These are phyloP conservation scores for Darksidea phi DNA, from an alignment of 495 filamentous ascomycete genomes.

Conservation along the genomic window DNA sequence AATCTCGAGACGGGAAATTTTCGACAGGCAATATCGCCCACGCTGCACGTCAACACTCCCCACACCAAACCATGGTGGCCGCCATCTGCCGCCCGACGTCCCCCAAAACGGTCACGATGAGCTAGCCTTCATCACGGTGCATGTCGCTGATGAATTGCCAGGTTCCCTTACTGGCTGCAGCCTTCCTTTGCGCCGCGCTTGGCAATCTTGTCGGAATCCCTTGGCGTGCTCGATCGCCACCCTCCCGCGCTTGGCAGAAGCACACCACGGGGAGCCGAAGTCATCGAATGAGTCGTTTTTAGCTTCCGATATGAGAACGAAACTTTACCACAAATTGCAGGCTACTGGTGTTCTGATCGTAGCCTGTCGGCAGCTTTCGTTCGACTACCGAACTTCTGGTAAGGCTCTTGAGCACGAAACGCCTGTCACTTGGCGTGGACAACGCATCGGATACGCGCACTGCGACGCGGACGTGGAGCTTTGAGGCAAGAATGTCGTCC, in stretches of 20 bases:
- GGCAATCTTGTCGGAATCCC: conserved; percentile 15
- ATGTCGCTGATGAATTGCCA: background rate
- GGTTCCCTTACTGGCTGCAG: background rate
- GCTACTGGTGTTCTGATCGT: background rate
- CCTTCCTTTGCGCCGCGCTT: conserved; percentile 22
- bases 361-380: background rate
- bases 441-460: conserved; percentile 12
- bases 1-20: background rate
- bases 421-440: conserved; percentile 12
- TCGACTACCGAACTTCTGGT: background rate
- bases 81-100: background rate
- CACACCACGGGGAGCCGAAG: background rate
- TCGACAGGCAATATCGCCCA: conserved; percentile 13
- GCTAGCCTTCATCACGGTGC: conserved; percentile 4
- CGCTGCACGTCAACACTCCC: conserved; percentile 16
- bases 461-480: conserved; percentile 1
- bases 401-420: conserved; percentile 1
- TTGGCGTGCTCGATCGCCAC: conserved; percentile 10
- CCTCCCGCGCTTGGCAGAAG: conserved; percentile 27
- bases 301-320: background rate
- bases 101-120: background rate
- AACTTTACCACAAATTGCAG: background rate
- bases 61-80: background rate
- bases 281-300: background rate
- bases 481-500: too few relatives aligned